These are phyloP conservation scores for Elsinoe australis DNA, from an alignment of 2,329 filamentous ascomycete species.

Conservation along the genomic window DNA sequence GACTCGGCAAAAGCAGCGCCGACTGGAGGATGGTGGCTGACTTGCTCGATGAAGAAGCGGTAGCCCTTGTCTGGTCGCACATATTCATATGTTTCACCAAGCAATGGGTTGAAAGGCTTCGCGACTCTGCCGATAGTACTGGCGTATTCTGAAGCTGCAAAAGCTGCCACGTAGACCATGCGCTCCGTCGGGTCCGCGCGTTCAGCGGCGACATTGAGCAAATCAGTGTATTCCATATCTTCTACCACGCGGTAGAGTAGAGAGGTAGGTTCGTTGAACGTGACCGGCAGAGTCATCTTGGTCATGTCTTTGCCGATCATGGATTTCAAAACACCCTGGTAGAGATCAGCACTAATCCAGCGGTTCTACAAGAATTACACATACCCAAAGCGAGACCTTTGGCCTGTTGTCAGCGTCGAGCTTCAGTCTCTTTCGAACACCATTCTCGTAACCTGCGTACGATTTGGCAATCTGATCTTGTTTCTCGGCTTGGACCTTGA, in stretches of 20 bases:
- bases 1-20: slow-evolving; percentile 90
- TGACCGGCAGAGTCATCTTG: slow-evolving; percentile 96
- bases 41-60: slow-evolving; percentile 97
- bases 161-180: slow-evolving; percentile 88
- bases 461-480: slow-evolving; percentile 62
- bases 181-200: slow-evolving; percentile 81
- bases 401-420: slow-evolving; percentile 88
- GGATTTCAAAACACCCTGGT: slow-evolving; percentile 86
- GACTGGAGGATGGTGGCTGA: slow-evolving; percentile 92
- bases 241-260: slow-evolving; percentile 89
- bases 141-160: slow-evolving; percentile 92
- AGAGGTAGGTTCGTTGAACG: slow-evolving; percentile 97
- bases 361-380: slow-evolving; percentile 29
- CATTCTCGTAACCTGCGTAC: slow-evolving; percentile 87
- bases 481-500: slow-evolving; percentile 30
- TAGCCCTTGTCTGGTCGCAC: slow-evolving; percentile 93
- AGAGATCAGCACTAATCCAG: slow-evolving; percentile 24
- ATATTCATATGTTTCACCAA: slow-evolving; percentile 97
- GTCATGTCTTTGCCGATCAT: slow-evolving; percentile 99
- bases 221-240: slow-evolving; percentile 95
- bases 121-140: slow-evolving; percentile 94
- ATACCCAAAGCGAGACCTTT: slow-evolving; percentile 91
- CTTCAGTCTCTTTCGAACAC: slow-evolving; percentile 68
- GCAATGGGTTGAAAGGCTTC: slow-evolving; percentile 93
- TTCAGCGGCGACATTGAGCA: slow-evolving; percentile 81